Base-by-base conservation (phyloP, 2,329 filamentous ascomycete genomes). In the Penicillium sp. region DNA sequence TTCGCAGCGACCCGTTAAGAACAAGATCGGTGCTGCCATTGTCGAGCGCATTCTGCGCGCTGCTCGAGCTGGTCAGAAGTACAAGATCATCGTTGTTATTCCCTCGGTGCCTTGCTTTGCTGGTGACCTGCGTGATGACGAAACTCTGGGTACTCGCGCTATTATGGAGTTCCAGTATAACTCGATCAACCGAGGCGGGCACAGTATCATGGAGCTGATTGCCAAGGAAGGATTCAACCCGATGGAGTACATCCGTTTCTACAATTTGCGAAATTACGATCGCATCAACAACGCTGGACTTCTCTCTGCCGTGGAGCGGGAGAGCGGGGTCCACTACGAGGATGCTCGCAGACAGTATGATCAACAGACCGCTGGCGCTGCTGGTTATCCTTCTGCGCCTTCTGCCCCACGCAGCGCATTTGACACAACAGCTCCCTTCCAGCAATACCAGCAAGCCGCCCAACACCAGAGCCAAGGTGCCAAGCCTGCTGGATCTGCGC, bases 121-220 rank as follows among this genome's bases (percentile, higher is more conserved):
- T 0, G 94, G 95, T 47, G 94, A 98, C 71, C 81, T 99, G 37
- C 82, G 91, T 56, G 88, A 93, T 16, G 88, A 94, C 63, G 91
- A 90, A 7, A 92, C 92, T 0, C 86, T 87, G 1, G 94, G 94
- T 11, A 98, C 94, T 0, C 81, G 92, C 49, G 94, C 93, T 11
- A 99, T 98, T 69, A 98, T 99, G 92, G 93, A 98, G 73, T 98
- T 96, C 73, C 95, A 98, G 74, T 99, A 95, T 81, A 96, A 96
- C 77, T 96, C 92, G 0, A 96, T 99, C 67, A 93, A 90, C 73
- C 88, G 95, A 43, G 95, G 95, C 14, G 89, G 95, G 61, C 84
- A 97, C 73, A 96, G 92, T 22, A 98, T 99, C 55, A 96, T 90
- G 71, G 92, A 87, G 55, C 85, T 89, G 69, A 87, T 97, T 58